Conservation (phyloP, 2,329 filamentous ascomycete genomes). For the Penicillium sp. region DNA sequence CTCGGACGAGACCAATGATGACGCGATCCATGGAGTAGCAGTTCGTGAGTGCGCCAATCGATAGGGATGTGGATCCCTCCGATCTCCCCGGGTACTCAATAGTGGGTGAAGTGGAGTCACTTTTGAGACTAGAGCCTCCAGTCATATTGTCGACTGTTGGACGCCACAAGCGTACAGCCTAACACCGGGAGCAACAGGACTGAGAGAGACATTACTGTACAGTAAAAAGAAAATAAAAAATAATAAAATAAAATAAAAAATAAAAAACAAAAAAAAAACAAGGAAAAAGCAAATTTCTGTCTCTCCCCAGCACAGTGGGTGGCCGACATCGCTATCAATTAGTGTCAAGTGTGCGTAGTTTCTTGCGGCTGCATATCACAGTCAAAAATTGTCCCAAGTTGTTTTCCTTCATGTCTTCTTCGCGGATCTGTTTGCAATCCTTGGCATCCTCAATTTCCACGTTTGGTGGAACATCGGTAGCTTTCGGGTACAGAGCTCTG, state of each 20-base stretch:
- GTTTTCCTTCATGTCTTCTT: not conserved
- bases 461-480: not conserved
- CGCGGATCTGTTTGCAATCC: not conserved
- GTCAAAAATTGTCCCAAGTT: not conserved
- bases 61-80: conserved; percentile 17
- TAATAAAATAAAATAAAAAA: too few relatives aligned
- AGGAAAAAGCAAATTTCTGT: not conserved
- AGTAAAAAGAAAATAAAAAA: not conserved
- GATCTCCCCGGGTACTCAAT: conserved; percentile 30
- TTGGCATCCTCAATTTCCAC: not conserved
- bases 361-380: not conserved
- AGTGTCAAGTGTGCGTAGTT: not conserved
- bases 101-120: conserved; percentile 17
- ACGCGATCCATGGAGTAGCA: conserved; percentile 10
- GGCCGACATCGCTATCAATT: not conserved
- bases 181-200: not conserved
- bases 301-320: not conserved
- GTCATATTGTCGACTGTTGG: not conserved
- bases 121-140: conserved; percentile 3
- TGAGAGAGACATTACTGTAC: not conserved
- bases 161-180: not conserved
- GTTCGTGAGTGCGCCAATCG: conserved; percentile 26
- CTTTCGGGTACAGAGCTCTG: not conserved
- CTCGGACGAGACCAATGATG: conserved; percentile 18
- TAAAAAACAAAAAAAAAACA: not conserved